Evolutionary conservation across 1,139 yeast genomes (phyloP), one percentile per base, ranked within the genome.

Genomic region (Suhomyces bolitotheri): DNA sequence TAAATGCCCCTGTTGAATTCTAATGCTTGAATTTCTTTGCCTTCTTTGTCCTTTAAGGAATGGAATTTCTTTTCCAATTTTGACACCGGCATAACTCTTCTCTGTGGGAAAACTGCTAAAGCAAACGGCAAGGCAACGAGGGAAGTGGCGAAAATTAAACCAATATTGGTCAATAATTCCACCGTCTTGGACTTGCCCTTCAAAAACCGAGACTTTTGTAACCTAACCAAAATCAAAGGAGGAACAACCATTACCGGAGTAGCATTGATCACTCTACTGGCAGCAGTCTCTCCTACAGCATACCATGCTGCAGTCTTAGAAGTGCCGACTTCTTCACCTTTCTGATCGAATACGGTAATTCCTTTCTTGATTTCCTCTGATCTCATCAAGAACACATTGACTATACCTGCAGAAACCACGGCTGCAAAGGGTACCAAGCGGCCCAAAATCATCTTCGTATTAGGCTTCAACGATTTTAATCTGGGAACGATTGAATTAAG

Each of bases 221-320:
- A 69, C 54, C 73, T 76, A 34, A 88, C 88, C 39, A 92, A 71
- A 19, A 87, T 58, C 50, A 92, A 71, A 2, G 98, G 97, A 1
- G 98, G 98, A 16, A 92, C 62, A 15, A 86, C 98, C 98, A 92
- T 92, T 50, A 92, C 76, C 14, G 98, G 98, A 0, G 98, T 87
- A 15, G 97, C 97, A 56, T 89, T 92, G 50, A 92, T 85, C 33
- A 92, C 96, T 56, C 98, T 75, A 34, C 95, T 85, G 26, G 92
- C 80, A 2, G 97, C 97, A 11, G 98, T 92, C 63, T 92, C 97
- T 13, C 95, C 97, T 29, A 92, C 98, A 0, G 98, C 98, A 45
- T 82, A 74, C 37, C 78, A 58, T 1, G 98, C 98, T 7, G 98
- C 98, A 24, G 71, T 76, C 58, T 84, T 82, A 7, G 97, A 89